Conservation (phyloP, 257 asterid genomes). For the Linderniella brevidens region DNA sequence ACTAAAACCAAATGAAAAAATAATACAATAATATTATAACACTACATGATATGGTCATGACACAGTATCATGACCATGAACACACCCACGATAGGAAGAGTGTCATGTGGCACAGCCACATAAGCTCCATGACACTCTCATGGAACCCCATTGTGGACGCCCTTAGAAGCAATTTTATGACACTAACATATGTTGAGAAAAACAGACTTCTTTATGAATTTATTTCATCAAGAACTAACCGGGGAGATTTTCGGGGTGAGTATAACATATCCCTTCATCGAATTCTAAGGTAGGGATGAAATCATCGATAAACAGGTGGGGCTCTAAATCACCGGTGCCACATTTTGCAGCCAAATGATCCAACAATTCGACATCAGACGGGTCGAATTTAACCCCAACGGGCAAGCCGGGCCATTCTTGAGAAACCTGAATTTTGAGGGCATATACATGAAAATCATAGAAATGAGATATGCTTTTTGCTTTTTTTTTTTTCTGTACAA, state of each 20-base stretch:
- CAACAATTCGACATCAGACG: slow-evolving; percentile 68
- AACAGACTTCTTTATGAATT: background rate
- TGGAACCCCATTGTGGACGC: too few relatives aligned
- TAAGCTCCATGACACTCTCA: too few relatives aligned
- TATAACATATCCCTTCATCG: slow-evolving; percentile 62
- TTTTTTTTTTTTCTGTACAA: background rate
- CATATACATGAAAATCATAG: slow-evolving; percentile 6
- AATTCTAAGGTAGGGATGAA: slow-evolving; percentile 73
- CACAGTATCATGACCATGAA: too few relatives aligned
- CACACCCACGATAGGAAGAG: too few relatives aligned
- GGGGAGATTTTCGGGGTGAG: slow-evolving; percentile 97
- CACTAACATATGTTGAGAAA: too few relatives aligned
- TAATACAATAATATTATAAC: too few relatives aligned
- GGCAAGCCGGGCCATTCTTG: slow-evolving; percentile 79
- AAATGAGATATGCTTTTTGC: background rate
- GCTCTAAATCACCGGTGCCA: slow-evolving; percentile 28
- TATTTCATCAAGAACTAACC: slow-evolving; percentile 25
- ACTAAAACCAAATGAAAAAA: too few relatives aligned
- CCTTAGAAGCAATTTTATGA: too few relatives aligned
- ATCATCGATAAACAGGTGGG: slow-evolving; percentile 53
- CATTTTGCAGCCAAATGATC: slow-evolving; percentile 76
- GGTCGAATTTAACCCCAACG: slow-evolving; percentile 77
- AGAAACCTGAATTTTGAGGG: slow-evolving; percentile 25
- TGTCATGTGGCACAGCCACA: too few relatives aligned
- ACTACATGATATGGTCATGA: too few relatives aligned